Evolutionary conservation across 1,284 basidiomycete species (phyloP).

Genomic region (Irpex lacteus): DNA sequence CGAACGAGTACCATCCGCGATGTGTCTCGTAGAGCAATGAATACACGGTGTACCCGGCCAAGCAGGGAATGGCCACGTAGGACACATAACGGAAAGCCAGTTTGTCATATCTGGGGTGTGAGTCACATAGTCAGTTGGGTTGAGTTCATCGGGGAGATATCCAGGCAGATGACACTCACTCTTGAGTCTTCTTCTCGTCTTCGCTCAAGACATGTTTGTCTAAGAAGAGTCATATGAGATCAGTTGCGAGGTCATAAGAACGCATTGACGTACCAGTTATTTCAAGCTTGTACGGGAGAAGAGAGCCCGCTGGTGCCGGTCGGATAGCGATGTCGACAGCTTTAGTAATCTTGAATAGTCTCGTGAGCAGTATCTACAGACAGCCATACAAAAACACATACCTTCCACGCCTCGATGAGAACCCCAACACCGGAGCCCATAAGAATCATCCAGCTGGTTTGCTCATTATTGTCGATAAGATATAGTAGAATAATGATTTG

Average conservation of each 20-base stretch:
- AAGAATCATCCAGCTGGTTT: conserved; percentile 96
- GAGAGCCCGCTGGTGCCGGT: conserved; percentile 54
- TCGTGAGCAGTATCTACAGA: neutral
- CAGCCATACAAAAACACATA: conserved; percentile 25
- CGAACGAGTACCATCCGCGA: conserved; percentile 93
- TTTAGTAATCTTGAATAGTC: conserved; percentile 62
- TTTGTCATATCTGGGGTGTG: conserved; percentile 73
- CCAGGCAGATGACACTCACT: conserved; percentile 49
- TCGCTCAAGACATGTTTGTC: conserved; percentile 93
- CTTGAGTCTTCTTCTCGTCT: conserved; percentile 97
- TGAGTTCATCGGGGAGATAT: conserved; percentile 17
- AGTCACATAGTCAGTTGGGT: conserved; percentile 18
- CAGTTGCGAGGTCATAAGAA: neutral
- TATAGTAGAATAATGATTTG: conserved; percentile 90
- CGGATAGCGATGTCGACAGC: conserved; percentile 82
- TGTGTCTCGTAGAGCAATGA: conserved; percentile 87
- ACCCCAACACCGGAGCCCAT: conserved; percentile 87
- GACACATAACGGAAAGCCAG: conserved; percentile 91
- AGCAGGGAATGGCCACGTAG: conserved; percentile 80
- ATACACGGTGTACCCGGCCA: conserved; percentile 87
- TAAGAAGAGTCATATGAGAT: conserved; percentile 23
- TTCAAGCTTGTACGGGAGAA: conserved; percentile 75
- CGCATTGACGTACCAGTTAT: conserved; percentile 62
- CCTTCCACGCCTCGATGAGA: conserved; percentile 96
- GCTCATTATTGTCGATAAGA: conserved; percentile 91